Evolutionary conservation across 2,329 filamentous ascomycete species (phyloP).

Genomic region (Lecanicillium sp.): DNA sequence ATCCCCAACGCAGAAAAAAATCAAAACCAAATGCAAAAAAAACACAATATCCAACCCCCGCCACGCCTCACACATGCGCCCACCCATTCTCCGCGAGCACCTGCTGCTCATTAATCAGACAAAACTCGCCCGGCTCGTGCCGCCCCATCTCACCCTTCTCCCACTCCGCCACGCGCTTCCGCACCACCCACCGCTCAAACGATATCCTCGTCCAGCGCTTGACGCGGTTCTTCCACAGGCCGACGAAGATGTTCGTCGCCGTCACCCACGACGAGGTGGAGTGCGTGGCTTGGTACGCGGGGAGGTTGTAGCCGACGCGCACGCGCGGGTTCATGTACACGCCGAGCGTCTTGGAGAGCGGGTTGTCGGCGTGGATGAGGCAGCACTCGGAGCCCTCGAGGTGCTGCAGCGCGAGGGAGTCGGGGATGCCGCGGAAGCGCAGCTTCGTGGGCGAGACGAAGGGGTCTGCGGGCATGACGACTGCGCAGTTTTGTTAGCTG

Average conservation of each 20-base stretch:
- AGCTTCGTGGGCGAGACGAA: conserved; percentile 44
- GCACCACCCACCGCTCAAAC: conserved; percentile 29
- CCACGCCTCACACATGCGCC: conserved; percentile 48
- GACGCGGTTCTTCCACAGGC: conserved; percentile 54
- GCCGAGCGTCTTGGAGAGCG: conserved; percentile 43
- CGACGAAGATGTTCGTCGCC: conserved; percentile 40
- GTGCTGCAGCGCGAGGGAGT: conserved; percentile 55
- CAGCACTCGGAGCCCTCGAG: conserved; percentile 77
- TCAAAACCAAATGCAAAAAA: background rate
- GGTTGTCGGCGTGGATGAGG: conserved; percentile 68
- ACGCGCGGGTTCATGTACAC: conserved; percentile 66
- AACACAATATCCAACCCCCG: background rate
- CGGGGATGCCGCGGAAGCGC: conserved; percentile 58
- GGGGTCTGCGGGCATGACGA: conserved; percentile 47
- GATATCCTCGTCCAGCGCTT: conserved; percentile 34
- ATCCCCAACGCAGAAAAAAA: background rate
- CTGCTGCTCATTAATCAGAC: conserved; percentile 57
- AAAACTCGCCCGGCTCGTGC: conserved; percentile 42
- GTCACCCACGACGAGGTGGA: conserved; percentile 40
- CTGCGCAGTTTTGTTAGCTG: conserved; percentile 21
- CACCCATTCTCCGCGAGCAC: conserved; percentile 52
- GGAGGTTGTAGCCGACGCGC: conserved; percentile 56
- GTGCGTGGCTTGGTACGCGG: conserved; percentile 47
- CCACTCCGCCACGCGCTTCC: conserved; percentile 34
- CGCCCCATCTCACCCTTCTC: conserved; percentile 29